Conservation (phyloP, 1,139 yeast species). For the Nakaseomyces nivariensis region DNA sequence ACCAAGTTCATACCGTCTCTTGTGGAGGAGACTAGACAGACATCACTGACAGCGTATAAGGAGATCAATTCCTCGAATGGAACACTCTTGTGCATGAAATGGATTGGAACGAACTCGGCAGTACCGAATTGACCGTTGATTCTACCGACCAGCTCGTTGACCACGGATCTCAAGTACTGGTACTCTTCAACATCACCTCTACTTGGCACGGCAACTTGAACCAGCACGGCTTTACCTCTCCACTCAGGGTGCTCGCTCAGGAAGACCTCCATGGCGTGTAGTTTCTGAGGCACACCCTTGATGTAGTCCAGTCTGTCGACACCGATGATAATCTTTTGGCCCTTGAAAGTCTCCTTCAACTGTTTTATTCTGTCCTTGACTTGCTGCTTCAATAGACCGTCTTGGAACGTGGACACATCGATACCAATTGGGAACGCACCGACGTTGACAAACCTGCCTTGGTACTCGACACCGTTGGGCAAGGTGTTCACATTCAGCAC, state of each 20-base stretch:
- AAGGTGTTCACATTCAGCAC: slow-evolving; percentile 73
- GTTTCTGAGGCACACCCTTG: slow-evolving; percentile 94
- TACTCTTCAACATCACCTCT: slow-evolving; percentile 98
- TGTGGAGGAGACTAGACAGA: slow-evolving; percentile 85
- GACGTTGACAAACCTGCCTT: slow-evolving; percentile 68
- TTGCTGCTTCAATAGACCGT: slow-evolving; percentile 55
- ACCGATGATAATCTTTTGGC: slow-evolving; percentile 81
- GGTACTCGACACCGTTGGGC: slow-evolving; percentile 83
- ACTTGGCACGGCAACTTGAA: slow-evolving; percentile 96
- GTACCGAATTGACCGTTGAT: slow-evolving; percentile 96
- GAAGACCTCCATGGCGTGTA: slow-evolving; percentile 91
- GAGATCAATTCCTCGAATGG: slow-evolving; percentile 87
- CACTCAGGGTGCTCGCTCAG: slow-evolving; percentile 91
- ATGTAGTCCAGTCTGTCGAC: slow-evolving; percentile 93
- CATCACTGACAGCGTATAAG: slow-evolving; percentile 76
- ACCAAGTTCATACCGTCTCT: slow-evolving; percentile 98
- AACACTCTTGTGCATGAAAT: slow-evolving; percentile 86
- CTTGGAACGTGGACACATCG: slow-evolving; percentile 83
- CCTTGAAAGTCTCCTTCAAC: slow-evolving; percentile 52
- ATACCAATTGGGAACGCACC: slow-evolving; percentile 99
- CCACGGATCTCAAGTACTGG: slow-evolving; percentile 85
- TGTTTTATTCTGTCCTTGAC: slow-evolving; percentile 60
- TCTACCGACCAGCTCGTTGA: slow-evolving; percentile 91
- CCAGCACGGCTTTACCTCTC: slow-evolving; percentile 93
- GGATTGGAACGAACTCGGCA: slow-evolving; percentile 95